A percentile compares a stretch with the other conserved stretches of the same genome.
These are phyloP conservation scores for Coprinopsis marcescibilis DNA, from an alignment of 768 basidiomycete species.

Conservation along the genomic window DNA sequence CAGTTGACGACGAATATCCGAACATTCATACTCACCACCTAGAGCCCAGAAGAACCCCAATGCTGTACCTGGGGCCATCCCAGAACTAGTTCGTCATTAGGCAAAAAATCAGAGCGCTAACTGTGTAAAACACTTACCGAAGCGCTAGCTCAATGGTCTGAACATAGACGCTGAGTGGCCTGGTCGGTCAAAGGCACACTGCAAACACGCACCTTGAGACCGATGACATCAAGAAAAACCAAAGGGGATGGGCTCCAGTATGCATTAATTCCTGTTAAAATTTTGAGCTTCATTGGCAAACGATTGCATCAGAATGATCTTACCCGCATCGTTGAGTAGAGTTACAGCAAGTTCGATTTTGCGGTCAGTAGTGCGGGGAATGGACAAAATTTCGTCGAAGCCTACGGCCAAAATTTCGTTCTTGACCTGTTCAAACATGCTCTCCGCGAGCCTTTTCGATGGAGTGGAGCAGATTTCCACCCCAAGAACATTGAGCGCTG, in stretches of 20 bases:
- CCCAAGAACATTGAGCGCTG: constrained; percentile 55
- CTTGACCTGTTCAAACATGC: constrained; percentile 66
- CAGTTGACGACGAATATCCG: too few species aligned
- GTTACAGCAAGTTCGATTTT: constrained; percentile 58
- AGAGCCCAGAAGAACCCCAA: constrained; percentile 71
- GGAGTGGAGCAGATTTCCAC: constrained; percentile 54
- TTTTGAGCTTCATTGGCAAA: background rate
- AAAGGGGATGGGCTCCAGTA: constrained; percentile 60
- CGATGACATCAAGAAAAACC: constrained; percentile 57
- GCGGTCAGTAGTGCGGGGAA: constrained; percentile 56
- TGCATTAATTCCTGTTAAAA: constrained; percentile 50
- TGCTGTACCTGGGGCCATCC: constrained; percentile 64
- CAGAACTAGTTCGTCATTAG: constrained; percentile 37
- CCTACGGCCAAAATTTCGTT: constrained; percentile 66
- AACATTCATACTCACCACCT: constrained; percentile 44
- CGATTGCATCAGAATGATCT: constrained; percentile 7
- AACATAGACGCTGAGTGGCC: background rate
- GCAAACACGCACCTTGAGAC: constrained; percentile 51
- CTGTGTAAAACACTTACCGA: constrained; percentile 30
- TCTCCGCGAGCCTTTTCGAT: constrained; percentile 47
- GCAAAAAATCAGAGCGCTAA: background rate
- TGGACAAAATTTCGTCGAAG: constrained; percentile 59
- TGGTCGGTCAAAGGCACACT: background rate
- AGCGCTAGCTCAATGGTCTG: constrained; percentile 63
- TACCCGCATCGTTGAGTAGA: constrained; percentile 65